Evolutionary conservation across 1,139 yeast genomes (phyloP).

Genomic region (Arxiozyma heterogenica): DNA sequence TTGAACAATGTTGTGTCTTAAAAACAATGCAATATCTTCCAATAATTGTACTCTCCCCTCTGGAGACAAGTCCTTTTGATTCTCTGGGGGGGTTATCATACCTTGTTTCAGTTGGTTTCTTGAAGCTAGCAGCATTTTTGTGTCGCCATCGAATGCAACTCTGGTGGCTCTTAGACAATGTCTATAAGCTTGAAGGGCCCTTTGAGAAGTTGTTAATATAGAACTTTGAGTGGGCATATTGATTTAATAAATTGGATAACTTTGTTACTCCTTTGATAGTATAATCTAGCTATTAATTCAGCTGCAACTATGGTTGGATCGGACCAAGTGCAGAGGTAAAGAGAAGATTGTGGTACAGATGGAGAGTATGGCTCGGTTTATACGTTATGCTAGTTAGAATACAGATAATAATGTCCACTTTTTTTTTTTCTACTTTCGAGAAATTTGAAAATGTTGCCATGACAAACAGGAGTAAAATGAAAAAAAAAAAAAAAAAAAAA

Average conservation of each 20-base stretch:
- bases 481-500: too few species aligned
- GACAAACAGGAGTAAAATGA: too few species aligned
- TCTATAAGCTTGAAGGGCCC: conserved; percentile 52
- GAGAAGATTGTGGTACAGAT: too few species aligned
- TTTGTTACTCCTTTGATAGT: background rate
- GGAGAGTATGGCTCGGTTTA: too few species aligned
- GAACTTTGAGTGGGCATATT: conserved; percentile 5
- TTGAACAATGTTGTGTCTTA: conserved; percentile 73
- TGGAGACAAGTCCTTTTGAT: conserved; percentile 29
- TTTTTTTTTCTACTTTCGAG: too few species aligned
- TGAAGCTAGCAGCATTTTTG: conserved; percentile 49
- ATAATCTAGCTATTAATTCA: too few species aligned
- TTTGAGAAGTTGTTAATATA: conserved; percentile 2
- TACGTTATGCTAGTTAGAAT: too few species aligned
- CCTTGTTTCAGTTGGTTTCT: conserved; percentile 55
- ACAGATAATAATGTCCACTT: too few species aligned
- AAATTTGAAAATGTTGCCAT: too few species aligned
- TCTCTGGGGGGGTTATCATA: conserved; percentile 39
- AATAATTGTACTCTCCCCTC: conserved; percentile 53
- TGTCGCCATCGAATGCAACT: conserved; percentile 55
- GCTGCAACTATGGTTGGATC: too few species aligned
- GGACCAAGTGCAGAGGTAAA: too few species aligned
- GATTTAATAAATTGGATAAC: background rate
- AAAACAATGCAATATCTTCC: conserved; percentile 59
- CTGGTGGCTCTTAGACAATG: conserved; percentile 62